These are phyloP conservation scores for Pisolithus microcarpus DNA, from an alignment of 768 basidiomycete species.

Conservation along the genomic window DNA sequence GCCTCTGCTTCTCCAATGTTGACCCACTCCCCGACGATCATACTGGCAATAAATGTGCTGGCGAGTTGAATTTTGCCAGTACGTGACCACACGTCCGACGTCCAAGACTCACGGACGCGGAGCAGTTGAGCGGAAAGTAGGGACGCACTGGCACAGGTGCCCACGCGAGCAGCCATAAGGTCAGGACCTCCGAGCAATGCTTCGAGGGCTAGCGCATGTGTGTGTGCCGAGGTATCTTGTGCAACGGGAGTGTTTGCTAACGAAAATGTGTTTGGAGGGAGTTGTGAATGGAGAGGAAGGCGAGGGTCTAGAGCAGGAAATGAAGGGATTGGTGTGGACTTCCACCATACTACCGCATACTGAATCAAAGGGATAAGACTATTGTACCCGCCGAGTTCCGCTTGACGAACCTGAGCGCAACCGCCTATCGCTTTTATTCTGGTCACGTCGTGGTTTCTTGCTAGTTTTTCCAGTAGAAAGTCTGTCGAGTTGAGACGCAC, in stretches of 20 bases:
- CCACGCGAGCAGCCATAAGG: conserved; percentile 67
- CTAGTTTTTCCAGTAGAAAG: conserved; percentile 66
- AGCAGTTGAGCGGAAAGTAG: conserved; percentile 70
- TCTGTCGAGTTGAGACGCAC: conserved; percentile 39
- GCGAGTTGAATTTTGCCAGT: conserved; percentile 77
- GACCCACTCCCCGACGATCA: conserved; percentile 66
- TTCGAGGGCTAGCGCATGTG: conserved; percentile 71
- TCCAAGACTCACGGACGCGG: conserved; percentile 71
- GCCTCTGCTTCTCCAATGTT: conserved; percentile 72
- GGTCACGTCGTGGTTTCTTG: conserved; percentile 59
- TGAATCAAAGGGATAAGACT: conserved; percentile 9
- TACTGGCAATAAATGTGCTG: conserved; percentile 63
- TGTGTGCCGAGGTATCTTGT: conserved; percentile 75
- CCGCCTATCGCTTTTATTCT: conserved; percentile 74
- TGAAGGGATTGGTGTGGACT: conserved; percentile 65
- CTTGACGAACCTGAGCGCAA: conserved; percentile 59
- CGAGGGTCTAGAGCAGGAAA: conserved; percentile 68
- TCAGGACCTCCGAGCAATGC: conserved; percentile 72
- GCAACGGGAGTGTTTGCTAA: conserved; percentile 68
- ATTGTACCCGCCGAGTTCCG: not conserved
- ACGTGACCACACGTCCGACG: conserved; percentile 68
- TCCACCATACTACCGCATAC: conserved; percentile 86
- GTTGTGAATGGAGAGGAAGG: conserved; percentile 61
- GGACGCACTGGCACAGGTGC: conserved; percentile 63
- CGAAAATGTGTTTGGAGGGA: conserved; percentile 60